Evolutionary conservation across 2,329 filamentous ascomycete species (phyloP).

Genomic region (Colletotrichum trifolii): DNA sequence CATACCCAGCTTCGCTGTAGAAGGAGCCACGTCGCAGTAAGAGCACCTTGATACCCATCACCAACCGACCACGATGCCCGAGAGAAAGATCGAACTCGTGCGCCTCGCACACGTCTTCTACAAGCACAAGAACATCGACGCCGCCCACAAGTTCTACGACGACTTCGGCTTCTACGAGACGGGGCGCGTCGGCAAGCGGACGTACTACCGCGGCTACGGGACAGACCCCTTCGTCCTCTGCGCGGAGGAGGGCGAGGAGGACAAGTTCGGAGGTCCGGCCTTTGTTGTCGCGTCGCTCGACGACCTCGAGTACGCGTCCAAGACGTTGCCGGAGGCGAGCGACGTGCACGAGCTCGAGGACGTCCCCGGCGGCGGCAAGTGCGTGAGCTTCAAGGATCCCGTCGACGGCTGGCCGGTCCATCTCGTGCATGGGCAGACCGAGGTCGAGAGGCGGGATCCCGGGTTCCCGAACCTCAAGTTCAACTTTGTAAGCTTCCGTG

Average conservation of each 20-base stretch:
- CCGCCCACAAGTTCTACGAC: slow-evolving; percentile 54
- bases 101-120: slow-evolving; percentile 60
- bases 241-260: slow-evolving; percentile 57
- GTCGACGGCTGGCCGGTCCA: slow-evolving; percentile 69
- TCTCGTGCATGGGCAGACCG: slow-evolving; percentile 64
- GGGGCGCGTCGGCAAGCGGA: slow-evolving; percentile 52
- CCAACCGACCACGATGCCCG: slow-evolving; percentile 25
- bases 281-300: slow-evolving; percentile 67
- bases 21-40: neutral
- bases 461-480: slow-evolving; percentile 55
- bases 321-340: slow-evolving; percentile 58
- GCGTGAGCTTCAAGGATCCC: slow-evolving; percentile 63
- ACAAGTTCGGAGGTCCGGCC: slow-evolving; percentile 66
- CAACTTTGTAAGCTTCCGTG: slow-evolving; percentile 53
- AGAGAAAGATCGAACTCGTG: slow-evolving; percentile 47
- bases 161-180: slow-evolving; percentile 61
- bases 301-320: slow-evolving; percentile 63
- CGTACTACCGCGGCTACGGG: slow-evolving; percentile 72
- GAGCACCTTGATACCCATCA: neutral
- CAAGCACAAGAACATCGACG: slow-evolving; percentile 56
- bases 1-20: too few relatives aligned
- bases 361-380: slow-evolving; percentile 64
- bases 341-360: slow-evolving; percentile 59
- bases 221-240: slow-evolving; percentile 69
- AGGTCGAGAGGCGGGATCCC: slow-evolving; percentile 48